These are phyloP conservation scores for Trichoderma sp. DNA, from an alignment of 2,329 filamentous ascomycete species.

Conservation along the genomic window DNA sequence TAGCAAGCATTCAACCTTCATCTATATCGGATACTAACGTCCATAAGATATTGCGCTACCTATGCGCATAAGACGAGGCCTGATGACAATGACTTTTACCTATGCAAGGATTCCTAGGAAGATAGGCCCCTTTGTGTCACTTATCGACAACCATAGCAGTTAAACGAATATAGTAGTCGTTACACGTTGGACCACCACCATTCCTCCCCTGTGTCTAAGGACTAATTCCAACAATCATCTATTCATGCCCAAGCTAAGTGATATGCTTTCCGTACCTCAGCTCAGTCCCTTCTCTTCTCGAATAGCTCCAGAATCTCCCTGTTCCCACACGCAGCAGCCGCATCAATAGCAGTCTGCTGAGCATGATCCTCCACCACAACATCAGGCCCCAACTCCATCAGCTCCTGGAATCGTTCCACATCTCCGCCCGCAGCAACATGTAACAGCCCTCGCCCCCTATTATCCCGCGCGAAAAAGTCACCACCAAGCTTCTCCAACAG, in stretches of 20 bases:
- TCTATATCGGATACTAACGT: not conserved
- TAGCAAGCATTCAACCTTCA: too few species aligned
- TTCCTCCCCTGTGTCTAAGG: too few species aligned
- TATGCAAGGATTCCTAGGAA: not conserved
- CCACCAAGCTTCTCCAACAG: conserved; percentile 31
- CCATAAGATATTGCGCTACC: conserved; percentile 3
- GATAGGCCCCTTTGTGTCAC: too few species aligned
- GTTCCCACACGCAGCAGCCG: conserved; percentile 40
- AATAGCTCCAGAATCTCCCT: conserved; percentile 38
- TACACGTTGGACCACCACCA: not conserved
- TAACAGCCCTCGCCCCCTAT: conserved; percentile 36
- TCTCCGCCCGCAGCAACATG: conserved; percentile 36
- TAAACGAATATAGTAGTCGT: too few species aligned
- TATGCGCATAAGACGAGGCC: conserved; percentile 7
- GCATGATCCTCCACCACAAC: conserved; percentile 36
- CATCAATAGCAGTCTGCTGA: conserved; percentile 40
- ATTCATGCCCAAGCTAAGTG: not conserved
- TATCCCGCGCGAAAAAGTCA: conserved; percentile 36
- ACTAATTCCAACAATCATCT: too few species aligned
- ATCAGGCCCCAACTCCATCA: conserved; percentile 38
- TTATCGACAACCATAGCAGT: too few species aligned
- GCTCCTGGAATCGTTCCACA: conserved; percentile 32
- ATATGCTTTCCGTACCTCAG: conserved; percentile 10
- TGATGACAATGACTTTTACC: not conserved
- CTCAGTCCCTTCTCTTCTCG: conserved; percentile 33